phyloP scores from a whole-genome alignment of 495 filamentous ascomycete species.

The Tricharina praecox region DNA sequence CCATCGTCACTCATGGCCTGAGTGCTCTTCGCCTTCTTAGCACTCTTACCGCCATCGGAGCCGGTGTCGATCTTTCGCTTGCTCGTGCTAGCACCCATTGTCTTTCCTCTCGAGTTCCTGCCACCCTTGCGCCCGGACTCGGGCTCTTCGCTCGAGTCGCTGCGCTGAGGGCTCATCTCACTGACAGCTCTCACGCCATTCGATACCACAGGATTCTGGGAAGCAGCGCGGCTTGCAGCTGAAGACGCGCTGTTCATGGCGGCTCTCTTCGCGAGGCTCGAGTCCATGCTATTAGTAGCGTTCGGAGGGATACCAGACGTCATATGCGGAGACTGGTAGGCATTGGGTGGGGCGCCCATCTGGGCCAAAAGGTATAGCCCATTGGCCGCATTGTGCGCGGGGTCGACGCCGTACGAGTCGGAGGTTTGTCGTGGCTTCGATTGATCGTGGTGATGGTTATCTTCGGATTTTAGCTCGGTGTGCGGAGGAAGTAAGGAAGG shows the following conservation, averaged over 20 bases:
- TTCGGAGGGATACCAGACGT: neutral
- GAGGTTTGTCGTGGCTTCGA: constrained; percentile 16
- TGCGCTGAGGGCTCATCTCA: constrained; percentile 52
- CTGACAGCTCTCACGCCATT: constrained; percentile 38
- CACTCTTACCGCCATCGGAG: constrained; percentile 35
- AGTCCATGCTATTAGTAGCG: constrained; percentile 4
- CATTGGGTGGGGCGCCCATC: constrained; percentile 16
- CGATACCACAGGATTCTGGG: constrained; percentile 30
- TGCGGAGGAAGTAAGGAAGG: neutral
- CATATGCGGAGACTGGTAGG: neutral
- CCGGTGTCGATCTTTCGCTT: constrained; percentile 71
- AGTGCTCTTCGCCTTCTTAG: constrained; percentile 57
- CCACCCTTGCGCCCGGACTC: constrained; percentile 30
- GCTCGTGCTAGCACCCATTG: constrained; percentile 34
- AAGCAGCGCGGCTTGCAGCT: constrained; percentile 11
- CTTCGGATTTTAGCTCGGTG: neutral
- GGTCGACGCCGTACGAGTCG: constrained; percentile 18
- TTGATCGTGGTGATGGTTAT: neutral
- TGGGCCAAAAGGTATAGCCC: constrained; percentile 83
- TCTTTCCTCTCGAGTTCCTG: constrained; percentile 31
- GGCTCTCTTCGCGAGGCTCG: constrained; percentile 26
- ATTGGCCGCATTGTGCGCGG: constrained; percentile 80
- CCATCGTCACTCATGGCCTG: constrained; percentile 30
- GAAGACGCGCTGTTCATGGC: constrained; percentile 25
- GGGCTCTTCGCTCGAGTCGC: constrained; percentile 57